Conservation (phyloP, 495 filamentous ascomycete species). For the Hyphodiscus hymeniophilus region DNA sequence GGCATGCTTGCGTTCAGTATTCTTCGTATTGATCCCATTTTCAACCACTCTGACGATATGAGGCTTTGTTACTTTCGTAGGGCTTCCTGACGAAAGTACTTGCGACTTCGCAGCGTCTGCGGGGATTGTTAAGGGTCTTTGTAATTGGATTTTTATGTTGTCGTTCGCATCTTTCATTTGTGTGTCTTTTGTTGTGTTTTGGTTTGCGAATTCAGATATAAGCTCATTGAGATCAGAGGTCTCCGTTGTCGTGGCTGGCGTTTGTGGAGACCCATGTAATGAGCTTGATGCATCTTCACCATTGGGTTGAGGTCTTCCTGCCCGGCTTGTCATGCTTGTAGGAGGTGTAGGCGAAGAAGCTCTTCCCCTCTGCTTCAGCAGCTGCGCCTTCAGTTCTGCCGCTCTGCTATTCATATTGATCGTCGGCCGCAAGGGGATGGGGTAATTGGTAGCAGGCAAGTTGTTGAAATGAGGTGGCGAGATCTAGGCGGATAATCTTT, state of each 20-base stretch:
- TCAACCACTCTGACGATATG: constrained; percentile 6
- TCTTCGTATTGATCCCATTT: not conserved
- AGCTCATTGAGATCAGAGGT: constrained; percentile 17
- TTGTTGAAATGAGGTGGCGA: constrained; percentile 13
- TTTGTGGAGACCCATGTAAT: constrained; percentile 7
- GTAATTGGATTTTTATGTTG: not conserved
- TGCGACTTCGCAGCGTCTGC: constrained; percentile 12
- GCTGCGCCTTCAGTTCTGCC: constrained; percentile 22
- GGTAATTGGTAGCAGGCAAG: not conserved
- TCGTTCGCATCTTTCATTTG: constrained; percentile 1
- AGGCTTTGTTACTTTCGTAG: constrained; percentile 13
- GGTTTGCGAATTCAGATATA: constrained; percentile 16
- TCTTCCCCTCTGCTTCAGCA: constrained; percentile 16
- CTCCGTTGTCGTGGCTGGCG: constrained; percentile 4
- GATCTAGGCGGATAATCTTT: constrained; percentile 6
- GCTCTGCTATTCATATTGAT: constrained; percentile 17
- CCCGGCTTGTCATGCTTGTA: constrained; percentile 11
- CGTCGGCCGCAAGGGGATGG: constrained; percentile 6
- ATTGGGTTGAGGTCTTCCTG: constrained; percentile 4
- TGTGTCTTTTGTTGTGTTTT: constrained; percentile 10
- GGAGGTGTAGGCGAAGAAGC: constrained; percentile 10
- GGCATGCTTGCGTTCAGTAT: not conserved
- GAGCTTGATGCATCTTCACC: constrained; percentile 3
- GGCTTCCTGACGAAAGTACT: constrained; percentile 16
- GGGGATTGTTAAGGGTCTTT: not conserved